Evolutionary conservation across 495 filamentous ascomycete genomes (phyloP), one percentile per base, ranked within the genome.

Genomic region (Tuber brumale): DNA sequence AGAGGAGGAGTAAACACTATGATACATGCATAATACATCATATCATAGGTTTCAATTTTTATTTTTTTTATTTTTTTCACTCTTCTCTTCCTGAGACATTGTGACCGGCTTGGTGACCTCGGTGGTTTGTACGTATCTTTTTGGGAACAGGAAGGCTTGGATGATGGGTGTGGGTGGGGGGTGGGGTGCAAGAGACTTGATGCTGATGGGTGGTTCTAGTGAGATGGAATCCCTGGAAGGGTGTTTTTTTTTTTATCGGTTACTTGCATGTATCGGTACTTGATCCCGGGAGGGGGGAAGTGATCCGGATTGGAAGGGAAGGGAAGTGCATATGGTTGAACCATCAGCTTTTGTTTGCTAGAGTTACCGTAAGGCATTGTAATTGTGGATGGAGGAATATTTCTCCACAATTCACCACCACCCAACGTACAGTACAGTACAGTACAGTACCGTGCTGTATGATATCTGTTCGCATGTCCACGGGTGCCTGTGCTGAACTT

Each of bases 241-340:
- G 51, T 23, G 3, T 61, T 39, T 1, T 39, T 39, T 39, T 39
- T 39, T 39, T 66, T 27, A n/a, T 66, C 57, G 57, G 57, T 66
- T 66, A 66, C 57, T 66, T 31, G 57, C 57, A 66, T 66, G 57
- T 66, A n/a, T 66, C 57, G 57, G 57, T 66, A 66, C 57, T 66
- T 66, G 1, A 31, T 66, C 57, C 57, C 57, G n/a, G 57, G 31
- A 66, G 9, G 14, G 27, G 21, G 21, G 57, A 12, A 31, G 10
- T 9, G 51, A 61, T 7, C 2, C 0, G n/a, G n/a, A 27, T 12
- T 4, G n/a, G n/a, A 31, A 61, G 51, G 51, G 51, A 4, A 10
- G 57, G 57, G n/a, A 16, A 31, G 27, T 31, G 57, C 57, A 18
- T 31, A 66, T 57, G n/a, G 23, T 27, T 57, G 23, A 3, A 21